Conservation (phyloP, 2,329 filamentous ascomycete species). For the Pseudogymnoascus sp. region DNA sequence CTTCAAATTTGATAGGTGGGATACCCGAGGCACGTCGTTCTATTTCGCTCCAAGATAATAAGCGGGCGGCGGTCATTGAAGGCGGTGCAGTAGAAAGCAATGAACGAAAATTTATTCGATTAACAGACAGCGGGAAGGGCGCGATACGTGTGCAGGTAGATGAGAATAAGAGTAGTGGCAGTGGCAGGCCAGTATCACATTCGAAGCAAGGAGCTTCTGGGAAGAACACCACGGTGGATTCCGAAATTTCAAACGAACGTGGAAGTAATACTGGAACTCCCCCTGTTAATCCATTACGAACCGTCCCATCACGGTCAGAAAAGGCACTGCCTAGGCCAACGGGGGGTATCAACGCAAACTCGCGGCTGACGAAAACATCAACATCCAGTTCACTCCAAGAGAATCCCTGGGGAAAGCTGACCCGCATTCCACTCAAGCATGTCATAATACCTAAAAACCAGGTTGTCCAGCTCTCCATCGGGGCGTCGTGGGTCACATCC, state of each 20-base stretch:
- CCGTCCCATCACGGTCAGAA: not conserved
- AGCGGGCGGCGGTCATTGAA: not conserved
- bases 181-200: not conserved
- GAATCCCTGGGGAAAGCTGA: not conserved
- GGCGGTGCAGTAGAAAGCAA: not conserved
- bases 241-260: not conserved
- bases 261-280: not conserved
- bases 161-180: not conserved
- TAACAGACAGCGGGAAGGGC: not conserved
- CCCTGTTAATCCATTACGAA: not conserved
- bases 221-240: not conserved
- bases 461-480: not conserved
- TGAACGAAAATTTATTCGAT: not conserved
- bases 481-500: not conserved
- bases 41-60: not conserved
- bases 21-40: not conserved
- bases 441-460: slow-evolving; percentile 2
- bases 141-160: not conserved
- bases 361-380: not conserved
- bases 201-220: not conserved
- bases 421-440: not conserved
- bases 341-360: not conserved
- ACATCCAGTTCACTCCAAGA: not conserved
- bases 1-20: not conserved
- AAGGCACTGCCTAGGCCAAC: not conserved